Percentiles rank a stretch among this genome's conserved stretches.
Evolutionary conservation across 2,329 filamentous ascomycete species (phyloP).

Genomic region (Scolecobasidium constrictum): DNA sequence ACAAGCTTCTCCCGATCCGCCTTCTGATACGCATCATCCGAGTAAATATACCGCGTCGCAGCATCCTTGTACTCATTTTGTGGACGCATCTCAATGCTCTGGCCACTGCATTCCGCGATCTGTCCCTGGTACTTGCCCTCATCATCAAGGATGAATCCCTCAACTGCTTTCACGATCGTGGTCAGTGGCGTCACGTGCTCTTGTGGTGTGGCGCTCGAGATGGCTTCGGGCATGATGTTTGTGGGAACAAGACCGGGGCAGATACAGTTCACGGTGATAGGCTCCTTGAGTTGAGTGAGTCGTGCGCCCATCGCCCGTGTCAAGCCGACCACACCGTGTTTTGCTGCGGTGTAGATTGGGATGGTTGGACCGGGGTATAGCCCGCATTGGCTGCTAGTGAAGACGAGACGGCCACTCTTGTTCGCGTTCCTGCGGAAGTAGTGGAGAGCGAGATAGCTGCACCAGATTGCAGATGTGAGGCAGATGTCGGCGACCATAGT

Average conservation of each 20-base stretch:
- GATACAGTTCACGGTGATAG: slow-evolving; percentile 26
- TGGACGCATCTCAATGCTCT: neutral
- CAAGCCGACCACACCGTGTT: neutral
- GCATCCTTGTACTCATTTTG: neutral
- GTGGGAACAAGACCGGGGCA: slow-evolving; percentile 21
- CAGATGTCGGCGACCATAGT: neutral
- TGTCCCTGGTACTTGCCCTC: neutral
- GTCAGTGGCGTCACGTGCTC: slow-evolving; percentile 25
- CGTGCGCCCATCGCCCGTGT: neutral
- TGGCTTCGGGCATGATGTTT: slow-evolving; percentile 16
- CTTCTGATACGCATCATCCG: neutral
- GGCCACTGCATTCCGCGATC: neutral
- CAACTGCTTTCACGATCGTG: slow-evolving; percentile 23
- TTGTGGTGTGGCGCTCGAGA: slow-evolving; percentile 13
- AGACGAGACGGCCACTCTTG: neutral
- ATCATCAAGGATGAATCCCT: slow-evolving; percentile 20
- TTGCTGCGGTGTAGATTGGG: slow-evolving; percentile 1
- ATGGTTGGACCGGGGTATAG: neutral
- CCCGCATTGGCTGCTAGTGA: neutral
- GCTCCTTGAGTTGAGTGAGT: slow-evolving; percentile 14
- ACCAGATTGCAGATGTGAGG: neutral
- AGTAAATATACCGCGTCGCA: neutral
- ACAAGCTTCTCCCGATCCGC: neutral
- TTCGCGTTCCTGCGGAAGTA: slow-evolving; percentile 2
- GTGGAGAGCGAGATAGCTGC: slow-evolving; percentile 1